phyloP scores from a whole-genome alignment of 805 yeast species.

The Danielia oregonensis region DNA sequence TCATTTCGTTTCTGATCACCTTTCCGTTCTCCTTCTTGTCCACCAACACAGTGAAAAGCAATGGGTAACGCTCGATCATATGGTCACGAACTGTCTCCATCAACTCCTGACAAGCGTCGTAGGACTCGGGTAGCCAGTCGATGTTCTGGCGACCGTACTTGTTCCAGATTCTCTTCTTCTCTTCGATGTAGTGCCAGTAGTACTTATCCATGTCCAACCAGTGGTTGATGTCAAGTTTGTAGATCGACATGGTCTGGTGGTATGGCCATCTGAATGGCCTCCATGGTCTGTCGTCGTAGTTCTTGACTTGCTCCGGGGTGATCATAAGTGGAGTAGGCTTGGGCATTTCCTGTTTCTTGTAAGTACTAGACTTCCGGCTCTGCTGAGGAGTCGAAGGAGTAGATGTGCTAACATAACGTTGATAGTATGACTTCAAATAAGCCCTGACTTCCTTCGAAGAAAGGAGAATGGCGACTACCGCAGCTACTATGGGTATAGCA shows the following conservation, averaged over 20 bases:
- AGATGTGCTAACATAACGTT: not conserved
- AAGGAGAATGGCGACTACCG: slow-evolving; percentile 4
- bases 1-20: slow-evolving; percentile 56
- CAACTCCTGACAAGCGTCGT: slow-evolving; percentile 58
- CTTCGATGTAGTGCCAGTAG: slow-evolving; percentile 62
- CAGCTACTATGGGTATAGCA: slow-evolving; percentile 9
- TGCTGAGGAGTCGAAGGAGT: slow-evolving; percentile 1
- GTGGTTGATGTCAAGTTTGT: slow-evolving; percentile 66
- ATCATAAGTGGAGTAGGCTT: slow-evolving; percentile 56
- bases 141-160: slow-evolving; percentile 58
- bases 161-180: slow-evolving; percentile 55
- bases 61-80: slow-evolving; percentile 59
- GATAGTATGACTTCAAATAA: not conserved
- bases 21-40: slow-evolving; percentile 43
- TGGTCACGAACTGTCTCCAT: slow-evolving; percentile 62
- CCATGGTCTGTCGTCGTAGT: slow-evolving; percentile 76
- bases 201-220: slow-evolving; percentile 81
- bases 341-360: slow-evolving; percentile 23
- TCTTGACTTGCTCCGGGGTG: slow-evolving; percentile 63
- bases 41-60: slow-evolving; percentile 48
- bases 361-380: slow-evolving; percentile 2
- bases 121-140: slow-evolving; percentile 63
- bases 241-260: slow-evolving; percentile 75
- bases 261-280: slow-evolving; percentile 79
- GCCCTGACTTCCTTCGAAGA: slow-evolving; percentile 6